Base-by-base conservation (phyloP, 768 basidiomycete genomes). In the Boletus vinaceobasis region DNA sequence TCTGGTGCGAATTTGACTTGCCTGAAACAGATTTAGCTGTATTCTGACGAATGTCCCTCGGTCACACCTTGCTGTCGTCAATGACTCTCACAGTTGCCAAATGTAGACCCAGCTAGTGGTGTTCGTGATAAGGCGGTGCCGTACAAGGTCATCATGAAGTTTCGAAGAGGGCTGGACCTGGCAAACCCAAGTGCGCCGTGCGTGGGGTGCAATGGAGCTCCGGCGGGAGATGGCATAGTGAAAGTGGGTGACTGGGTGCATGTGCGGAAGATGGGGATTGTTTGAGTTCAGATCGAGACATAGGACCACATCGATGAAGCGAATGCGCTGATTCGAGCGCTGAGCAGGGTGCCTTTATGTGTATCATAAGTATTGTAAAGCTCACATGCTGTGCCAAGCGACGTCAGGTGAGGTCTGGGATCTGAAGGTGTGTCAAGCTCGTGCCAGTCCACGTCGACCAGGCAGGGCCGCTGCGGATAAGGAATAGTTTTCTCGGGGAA, bases 121-220 rank as follows among this genome's bases (percentile, higher is more conserved):
- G 67, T 78, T 19, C 79, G 83, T 19, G 88, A 92, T 62, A 76
- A 76, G 15, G 86, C 87, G 0, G 88, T 91, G 5, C 89, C 89
- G 5, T 88, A 75, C 71, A 89, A 91, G 70, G 79, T 84, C 7
- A 64, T 90, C 10, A 84, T 84, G 80, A 88, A 86, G 73, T 85
- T 87, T 67, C 80, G 88, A 36, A 80, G 68, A 31, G 83, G 84
- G 17, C 51, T 86, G 48, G 82, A 87, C 64, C 79, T 80, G 0
- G 63, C 54, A 21, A 60, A 74, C 1, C 75, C 75, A 55, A 69
- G 74, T 70, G 78, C 76, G 59, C 76, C 88, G 1, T 90, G 86
- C 61, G 74, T 91, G 35, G 88, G 88, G 4, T 80, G 80, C 61
- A 87, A 90, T 63, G 86, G 75, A 0, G 77, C 85, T 19, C 76